Conservation (phyloP, 331 rosid genomes). For the Quercus phellos region DNA sequence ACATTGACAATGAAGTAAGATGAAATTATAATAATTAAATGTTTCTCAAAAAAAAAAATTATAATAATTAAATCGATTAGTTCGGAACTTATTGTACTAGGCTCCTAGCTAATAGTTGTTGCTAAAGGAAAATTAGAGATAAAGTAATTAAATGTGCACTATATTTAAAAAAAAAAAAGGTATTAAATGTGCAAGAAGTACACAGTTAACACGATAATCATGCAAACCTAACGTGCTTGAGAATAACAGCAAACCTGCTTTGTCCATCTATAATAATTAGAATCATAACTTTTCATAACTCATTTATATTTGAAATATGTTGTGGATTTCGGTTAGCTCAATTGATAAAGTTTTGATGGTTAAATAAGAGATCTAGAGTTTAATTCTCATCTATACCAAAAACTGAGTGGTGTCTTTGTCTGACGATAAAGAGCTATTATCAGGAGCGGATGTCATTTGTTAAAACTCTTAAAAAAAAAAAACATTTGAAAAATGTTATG, state of each 20-base stretch:
- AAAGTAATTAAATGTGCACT: background rate
- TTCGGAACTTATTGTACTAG: too few species aligned
- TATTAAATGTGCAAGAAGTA: background rate
- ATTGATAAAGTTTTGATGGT: fast-evolving
- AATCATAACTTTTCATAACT: background rate
- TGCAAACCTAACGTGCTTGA: background rate
- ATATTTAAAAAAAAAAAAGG: too few species aligned
- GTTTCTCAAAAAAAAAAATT: too few species aligned
- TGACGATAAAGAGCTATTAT: too few species aligned
- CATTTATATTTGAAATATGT: background rate
- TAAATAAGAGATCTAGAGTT: fast-evolving
- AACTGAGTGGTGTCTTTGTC: fast-evolving
- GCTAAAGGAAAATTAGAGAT: background rate
- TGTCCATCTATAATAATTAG: background rate
- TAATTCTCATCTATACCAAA: fast-evolving
- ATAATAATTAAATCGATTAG: too few species aligned
- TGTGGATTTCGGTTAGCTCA: fast-evolving
- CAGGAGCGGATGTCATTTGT: fast-evolving
- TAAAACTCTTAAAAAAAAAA: too few species aligned
- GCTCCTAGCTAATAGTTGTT: background rate
- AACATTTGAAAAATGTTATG: too few species aligned
- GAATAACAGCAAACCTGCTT: background rate
- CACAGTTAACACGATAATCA: background rate
- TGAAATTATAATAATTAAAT: too few species aligned
- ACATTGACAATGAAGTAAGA: too few species aligned